Percentiles rank a stretch among this genome's conserved stretches.
Evolutionary conservation across 176 grass and related monocot species (phyloP).

Genomic region (Triticum turgidum): DNA sequence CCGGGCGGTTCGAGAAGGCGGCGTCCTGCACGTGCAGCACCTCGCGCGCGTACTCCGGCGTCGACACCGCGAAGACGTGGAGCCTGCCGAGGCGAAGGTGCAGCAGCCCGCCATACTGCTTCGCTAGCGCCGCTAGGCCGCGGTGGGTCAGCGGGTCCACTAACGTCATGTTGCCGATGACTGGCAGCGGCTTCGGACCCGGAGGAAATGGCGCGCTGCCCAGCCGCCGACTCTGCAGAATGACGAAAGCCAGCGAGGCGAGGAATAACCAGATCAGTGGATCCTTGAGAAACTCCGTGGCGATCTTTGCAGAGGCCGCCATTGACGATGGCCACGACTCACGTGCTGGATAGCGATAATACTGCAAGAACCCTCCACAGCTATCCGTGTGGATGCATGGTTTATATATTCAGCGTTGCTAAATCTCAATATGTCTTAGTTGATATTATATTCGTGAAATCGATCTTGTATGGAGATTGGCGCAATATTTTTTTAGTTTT

Average conservation of each 20-base stretch:
- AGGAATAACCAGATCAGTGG: not conserved
- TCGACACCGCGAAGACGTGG: not conserved
- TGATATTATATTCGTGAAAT: too few species aligned
- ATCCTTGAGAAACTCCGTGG: not conserved
- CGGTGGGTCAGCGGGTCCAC: not conserved
- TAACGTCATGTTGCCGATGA: not conserved
- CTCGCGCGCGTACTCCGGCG: not conserved
- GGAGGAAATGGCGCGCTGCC: not conserved
- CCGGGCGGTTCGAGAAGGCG: not conserved
- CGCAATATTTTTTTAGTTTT: too few species aligned
- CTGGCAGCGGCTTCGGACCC: not conserved
- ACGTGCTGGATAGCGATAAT: not conserved
- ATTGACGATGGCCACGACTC: not conserved
- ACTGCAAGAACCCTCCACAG: too few species aligned
- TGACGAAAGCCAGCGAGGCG: not conserved
- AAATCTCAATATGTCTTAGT: too few species aligned
- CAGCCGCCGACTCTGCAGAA: not conserved
- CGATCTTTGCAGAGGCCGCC: not conserved
- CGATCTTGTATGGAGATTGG: too few species aligned
- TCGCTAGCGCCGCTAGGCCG: not conserved
- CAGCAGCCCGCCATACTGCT: not conserved
- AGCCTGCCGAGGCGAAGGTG: not conserved
- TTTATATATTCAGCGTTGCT: too few species aligned
- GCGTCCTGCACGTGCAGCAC: not conserved
- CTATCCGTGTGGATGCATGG: too few species aligned